Evolutionary conservation across 2,329 filamentous ascomycete species (phyloP), one percentile per base, ranked within the genome.

Genomic region (Colletotrichum euphorbiae): DNA sequence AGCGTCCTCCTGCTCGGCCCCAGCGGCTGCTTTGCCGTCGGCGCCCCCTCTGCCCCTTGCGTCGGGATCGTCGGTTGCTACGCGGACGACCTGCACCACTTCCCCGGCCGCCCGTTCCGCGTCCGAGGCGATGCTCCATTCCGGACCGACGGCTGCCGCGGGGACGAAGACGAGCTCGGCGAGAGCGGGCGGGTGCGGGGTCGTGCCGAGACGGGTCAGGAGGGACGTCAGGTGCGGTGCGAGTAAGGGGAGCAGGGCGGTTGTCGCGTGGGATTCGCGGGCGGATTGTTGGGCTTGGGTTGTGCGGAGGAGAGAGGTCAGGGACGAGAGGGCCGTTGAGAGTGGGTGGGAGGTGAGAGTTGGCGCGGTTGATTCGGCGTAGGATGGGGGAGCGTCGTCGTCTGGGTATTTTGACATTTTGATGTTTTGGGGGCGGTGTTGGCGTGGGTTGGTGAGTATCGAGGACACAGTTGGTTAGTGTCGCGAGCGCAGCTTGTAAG

Each of bases 111-210:
- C 55, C 15, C 71, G 71, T 4, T 79, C 75, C 7, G 74, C 74
- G 8, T 74, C 73, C 2, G 80, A 80, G 51, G 73, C 78, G 24
- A 81, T 74, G 15, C 46, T 62, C 80, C 81, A 83, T 1, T 70
- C 72, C 1, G 67, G 45, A 0, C 75, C 77, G 0, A 86, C 79
- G 4, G 80, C 81, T 4, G 73, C 72, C 2, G 72, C 80, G 0
- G 85, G 84, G 0, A 87, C 78, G 40, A 87, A 73, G 7, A 79
- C 80, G 50, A 85, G 77, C 55, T 84, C 80, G 1, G 83, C 79
- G 0, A 78, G 59, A 2, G 73, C 70, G 1, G 80, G 78, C 0
- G 77, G 72, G 0, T 72, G 73, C 3, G 78, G 72, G 46, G 77
- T 71, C 5, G 72, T 69, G 2, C 77, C 78, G 28, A 85, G 73